phyloP scores from a whole-genome alignment of 352 stramenopile species.

The Phytophthora brassicae region DNA sequence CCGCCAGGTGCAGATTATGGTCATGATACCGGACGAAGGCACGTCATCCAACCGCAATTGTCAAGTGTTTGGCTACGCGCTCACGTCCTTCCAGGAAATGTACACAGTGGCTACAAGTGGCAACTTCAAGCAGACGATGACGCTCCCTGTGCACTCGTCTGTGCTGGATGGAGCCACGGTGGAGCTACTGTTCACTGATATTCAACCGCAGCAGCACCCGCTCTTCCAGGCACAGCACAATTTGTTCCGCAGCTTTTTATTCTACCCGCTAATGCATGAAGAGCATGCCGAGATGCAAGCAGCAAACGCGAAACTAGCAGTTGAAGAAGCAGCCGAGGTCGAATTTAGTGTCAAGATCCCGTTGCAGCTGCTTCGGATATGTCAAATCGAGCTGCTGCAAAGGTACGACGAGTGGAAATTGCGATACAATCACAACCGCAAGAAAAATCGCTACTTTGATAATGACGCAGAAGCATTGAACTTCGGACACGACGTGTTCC shows the following conservation, averaged over 20 bases:
- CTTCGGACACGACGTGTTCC: conserved; percentile 81
- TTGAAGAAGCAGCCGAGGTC: conserved; percentile 78
- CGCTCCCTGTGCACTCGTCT: conserved; percentile 62
- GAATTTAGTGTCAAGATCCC: conserved; percentile 82
- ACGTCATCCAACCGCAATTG: conserved; percentile 61
- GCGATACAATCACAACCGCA: conserved; percentile 84
- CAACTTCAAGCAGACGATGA: conserved; percentile 62
- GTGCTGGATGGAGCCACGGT: conserved; percentile 65
- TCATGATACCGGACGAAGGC: conserved; percentile 81
- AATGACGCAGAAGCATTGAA: conserved; percentile 77
- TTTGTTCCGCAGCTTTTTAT: conserved; percentile 66
- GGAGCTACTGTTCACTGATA: conserved; percentile 57
- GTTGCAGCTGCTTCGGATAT: conserved; percentile 74
- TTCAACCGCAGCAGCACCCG: conserved; percentile 45
- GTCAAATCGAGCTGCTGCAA: conserved; percentile 65
- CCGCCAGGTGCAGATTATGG: conserved; percentile 71
- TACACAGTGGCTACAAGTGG: conserved; percentile 64
- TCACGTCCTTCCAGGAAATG: conserved; percentile 82
- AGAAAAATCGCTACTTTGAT: conserved; percentile 74
- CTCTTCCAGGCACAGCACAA: conserved; percentile 54
- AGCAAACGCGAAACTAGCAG: conserved; percentile 60
- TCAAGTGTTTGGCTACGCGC: conserved; percentile 68
- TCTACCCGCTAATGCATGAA: conserved; percentile 62
- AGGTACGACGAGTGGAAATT: conserved; percentile 75
- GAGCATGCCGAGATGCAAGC: conserved; percentile 47